Evolutionary conservation across 2,329 filamentous ascomycete genomes (phyloP), one percentile per base, ranked within the genome.

Genomic region (Penicillium sp.): DNA sequence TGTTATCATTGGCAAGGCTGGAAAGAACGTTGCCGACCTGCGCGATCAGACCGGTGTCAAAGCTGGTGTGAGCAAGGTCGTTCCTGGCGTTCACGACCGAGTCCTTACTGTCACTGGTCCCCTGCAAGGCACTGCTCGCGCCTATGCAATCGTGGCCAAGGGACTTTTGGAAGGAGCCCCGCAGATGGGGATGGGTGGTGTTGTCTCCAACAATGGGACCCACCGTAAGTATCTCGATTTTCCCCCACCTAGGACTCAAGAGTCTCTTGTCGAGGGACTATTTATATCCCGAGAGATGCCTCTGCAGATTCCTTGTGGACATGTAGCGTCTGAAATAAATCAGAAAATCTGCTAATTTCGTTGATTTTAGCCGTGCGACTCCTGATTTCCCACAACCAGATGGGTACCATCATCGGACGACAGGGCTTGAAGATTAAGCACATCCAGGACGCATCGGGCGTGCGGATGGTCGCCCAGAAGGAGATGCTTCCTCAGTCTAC

Each of bases 401-500:
- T 99, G 94, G 94, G 94, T 60, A 99, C 94, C 69, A 97, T 99
- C 79, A 99, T 99, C 72, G 94, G 94, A 68, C 87, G 92, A 63
- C 90, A 95, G 75, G 94, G 94, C 56, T 83, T 97, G 65, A 99
- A 97, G 82, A 99, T 99, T 82, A 99, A 99, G 84, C 90, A 97
- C 74, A 99, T 99, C 66, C 94, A 99, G 75, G 94, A 99, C 74
- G 88, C 87, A 27, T 97, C 94, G 5, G 92, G 92, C 62, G 94
- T 97, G 56, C 92, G 94, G 72, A 99, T 99, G 94, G 92, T 99
- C 47, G 94, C 94, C 40, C 94, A 99, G 77, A 99, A 99, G 79
- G 94, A 99, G 71, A 99, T 99, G 94, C 87, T 99, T 7, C 94
- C 94, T 33, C 94, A 99, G 76, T 99, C 94, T 6, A 99, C 94